Percentiles rank a stretch among this genome's conserved stretches.
Conservation (phyloP, 1,139 yeast genomes). For the Candida sp. region DNA sequence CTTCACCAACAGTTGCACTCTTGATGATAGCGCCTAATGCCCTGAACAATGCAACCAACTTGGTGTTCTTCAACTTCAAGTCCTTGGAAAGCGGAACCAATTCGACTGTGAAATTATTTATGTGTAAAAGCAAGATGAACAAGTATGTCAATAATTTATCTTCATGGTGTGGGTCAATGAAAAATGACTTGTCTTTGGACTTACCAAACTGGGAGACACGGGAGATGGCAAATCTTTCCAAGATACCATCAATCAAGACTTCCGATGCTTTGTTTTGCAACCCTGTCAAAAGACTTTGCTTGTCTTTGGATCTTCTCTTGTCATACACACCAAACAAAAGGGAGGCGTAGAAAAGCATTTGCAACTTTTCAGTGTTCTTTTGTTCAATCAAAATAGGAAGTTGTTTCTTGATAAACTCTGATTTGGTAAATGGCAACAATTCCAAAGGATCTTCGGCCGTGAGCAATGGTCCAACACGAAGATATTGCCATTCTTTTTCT, state of each 20-base stretch:
- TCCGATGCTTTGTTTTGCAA: constrained; percentile 73
- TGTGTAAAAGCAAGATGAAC: constrained; percentile 71
- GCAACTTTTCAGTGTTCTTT: constrained; percentile 60
- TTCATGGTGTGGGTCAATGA: constrained; percentile 85
- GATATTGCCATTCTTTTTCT: constrained; percentile 60
- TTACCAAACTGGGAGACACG: constrained; percentile 73
- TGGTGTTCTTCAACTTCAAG: constrained; percentile 80
- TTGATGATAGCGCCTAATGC: constrained; percentile 85
- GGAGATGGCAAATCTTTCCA: constrained; percentile 69
- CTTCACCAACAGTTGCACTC: constrained; percentile 77
- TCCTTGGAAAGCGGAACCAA: constrained; percentile 86
- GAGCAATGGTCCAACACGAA: constrained; percentile 62
- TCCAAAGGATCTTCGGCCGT: constrained; percentile 59
- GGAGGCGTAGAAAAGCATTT: constrained; percentile 78
- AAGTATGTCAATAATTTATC: constrained; percentile 85
- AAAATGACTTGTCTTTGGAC: constrained; percentile 72
- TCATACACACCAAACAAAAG: constrained; percentile 80
- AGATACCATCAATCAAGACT: constrained; percentile 69
- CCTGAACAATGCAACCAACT: constrained; percentile 68
- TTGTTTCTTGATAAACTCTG: constrained; percentile 57
- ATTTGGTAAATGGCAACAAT: constrained; percentile 63
- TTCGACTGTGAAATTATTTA: constrained; percentile 78
- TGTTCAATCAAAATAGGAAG: constrained; percentile 45
- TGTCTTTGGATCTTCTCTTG: constrained; percentile 67
- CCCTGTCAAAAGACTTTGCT: constrained; percentile 62